Base-by-base conservation (phyloP, 164 flowering plant species). In the Platanus orientalis region DNA sequence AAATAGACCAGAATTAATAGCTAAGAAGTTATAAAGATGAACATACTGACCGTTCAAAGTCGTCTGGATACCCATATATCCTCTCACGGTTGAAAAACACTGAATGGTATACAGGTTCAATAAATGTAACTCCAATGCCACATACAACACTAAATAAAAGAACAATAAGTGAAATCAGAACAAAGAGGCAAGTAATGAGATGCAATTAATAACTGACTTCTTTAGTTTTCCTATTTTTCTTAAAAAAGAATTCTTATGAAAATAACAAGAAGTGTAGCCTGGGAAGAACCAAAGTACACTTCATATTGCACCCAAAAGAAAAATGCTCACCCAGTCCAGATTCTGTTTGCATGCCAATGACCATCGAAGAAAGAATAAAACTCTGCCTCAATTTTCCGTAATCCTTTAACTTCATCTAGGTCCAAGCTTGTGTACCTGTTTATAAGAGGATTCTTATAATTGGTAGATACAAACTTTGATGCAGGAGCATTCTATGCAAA, bases 41-140 rank as follows among this genome's bases (percentile, higher is more conserved):
- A 26, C 29, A 23, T 17, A 73, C 84, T 69, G 20, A 89, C 96
- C 96, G 67, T 67, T 90, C 96, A 77, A 87, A 84, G 77, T 90
- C 93, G 78, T 90, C 90, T 11, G 87, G 53, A 71, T 84, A 87
- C 44, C 91, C 96, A 78, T 85, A 80, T 39, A 85, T 60, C 73
- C 51, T 77, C 67, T 85, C 90, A 4, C 89, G 83, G 78, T 69
- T 75, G 67, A 90, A 90, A 66, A 83, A 79, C 9, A 85, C 74
- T 23, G 87, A 69, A 71, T 80, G 78, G 59, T 76, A 40, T 23
- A 84, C 34, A 47, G 96, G 90, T 64, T 87, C 77, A 54, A 90
- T 84, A 34, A 90, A 75, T 58, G 94, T 87, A 55, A 84, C 87
- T 58, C 84, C 92, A 69, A 90, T 84, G 44, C 92, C 94, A 66